Evolutionary conservation across 805 yeast genomes (phyloP), one percentile per base, ranked within the genome.

Genomic region (Saccharomycopsis capsularis): DNA sequence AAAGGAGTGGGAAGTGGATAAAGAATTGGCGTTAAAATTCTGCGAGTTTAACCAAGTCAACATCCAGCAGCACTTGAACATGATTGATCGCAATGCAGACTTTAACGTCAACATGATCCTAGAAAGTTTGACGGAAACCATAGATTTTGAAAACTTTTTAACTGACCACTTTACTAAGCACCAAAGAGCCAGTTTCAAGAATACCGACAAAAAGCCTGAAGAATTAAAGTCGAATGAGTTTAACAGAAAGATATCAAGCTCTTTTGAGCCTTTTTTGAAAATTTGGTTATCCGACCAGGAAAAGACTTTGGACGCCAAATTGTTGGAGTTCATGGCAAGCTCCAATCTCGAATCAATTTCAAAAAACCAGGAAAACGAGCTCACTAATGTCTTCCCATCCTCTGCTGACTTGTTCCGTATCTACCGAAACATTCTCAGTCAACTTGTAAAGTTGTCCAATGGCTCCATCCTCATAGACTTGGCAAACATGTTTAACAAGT

Each of bases 261-360:
- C 82, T 30, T 90, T 93, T 61, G 95, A 87, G 62, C 96, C 97
- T 1, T 87, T 84, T 61, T 69, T 93, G 42, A 76, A 76, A 36
- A 65, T 87, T 13, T 93, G 98, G 97, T 81, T 93, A 9, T 79
- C 79, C 18, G 85, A 87, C 59, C 98, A 93, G 65, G 89, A 86
- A 53, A 68, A 73, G 7, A 62, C 72, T 29, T 70, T 91, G 56
- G 74, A 75, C 37, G 68, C 73, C 5, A 85, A 83, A 57, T 69
- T 90, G 48, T 60, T 76, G 36, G 85, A 81, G 46, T 88, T 82
- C 59, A 67, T 80, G 60, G 46, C 72, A 73, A 58, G 41, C 57
- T 62, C 32, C 34, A 37, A 27, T 22, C 11, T 41, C 6, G 38
- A 34, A 34, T 34, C 38, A 9, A 34, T 34, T 13, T 9, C 38